Conservation (phyloP, 1,284 basidiomycete genomes). For the Ceratobasidium sp. region DNA sequence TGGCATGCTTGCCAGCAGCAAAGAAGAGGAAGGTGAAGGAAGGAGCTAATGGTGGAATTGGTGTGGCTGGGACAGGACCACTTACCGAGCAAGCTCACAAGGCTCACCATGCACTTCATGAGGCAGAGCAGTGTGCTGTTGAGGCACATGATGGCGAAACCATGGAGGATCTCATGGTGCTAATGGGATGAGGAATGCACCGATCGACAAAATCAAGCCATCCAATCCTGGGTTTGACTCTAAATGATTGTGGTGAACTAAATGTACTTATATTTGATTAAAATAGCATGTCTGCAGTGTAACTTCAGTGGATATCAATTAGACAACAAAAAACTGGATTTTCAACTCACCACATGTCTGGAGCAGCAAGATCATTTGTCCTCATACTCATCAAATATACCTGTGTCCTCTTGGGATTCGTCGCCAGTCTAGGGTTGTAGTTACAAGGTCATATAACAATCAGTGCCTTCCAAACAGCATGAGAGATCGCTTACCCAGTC, state of each 20-base stretch:
- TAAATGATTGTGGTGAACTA: too few relatives aligned
- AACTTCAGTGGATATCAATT: too few relatives aligned
- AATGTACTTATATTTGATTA: too few relatives aligned
- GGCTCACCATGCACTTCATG: not conserved
- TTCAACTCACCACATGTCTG: not conserved
- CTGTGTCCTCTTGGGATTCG: not conserved
- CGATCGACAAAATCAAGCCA: too few relatives aligned
- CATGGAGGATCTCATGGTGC: not conserved
- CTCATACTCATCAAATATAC: not conserved
- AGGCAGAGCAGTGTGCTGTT: not conserved
- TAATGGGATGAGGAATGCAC: not conserved
- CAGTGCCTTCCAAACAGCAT: not conserved
- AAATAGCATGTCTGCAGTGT: too few relatives aligned
- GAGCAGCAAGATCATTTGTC: too few relatives aligned
- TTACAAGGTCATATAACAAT: too few relatives aligned
- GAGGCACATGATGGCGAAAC: not conserved
- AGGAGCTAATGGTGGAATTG: not conserved
- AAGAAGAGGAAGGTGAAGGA: not conserved
- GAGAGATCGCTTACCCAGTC: not conserved
- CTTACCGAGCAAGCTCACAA: not conserved
- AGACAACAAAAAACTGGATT: too few relatives aligned
- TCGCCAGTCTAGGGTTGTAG: constrained; percentile 8
- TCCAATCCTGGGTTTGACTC: too few relatives aligned
- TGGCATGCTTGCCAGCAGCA: not conserved
- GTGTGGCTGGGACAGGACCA: not conserved